Evolutionary conservation across 192 early-diverging fungal genomes (phyloP).

Genomic region (Linnemannia elongata): DNA sequence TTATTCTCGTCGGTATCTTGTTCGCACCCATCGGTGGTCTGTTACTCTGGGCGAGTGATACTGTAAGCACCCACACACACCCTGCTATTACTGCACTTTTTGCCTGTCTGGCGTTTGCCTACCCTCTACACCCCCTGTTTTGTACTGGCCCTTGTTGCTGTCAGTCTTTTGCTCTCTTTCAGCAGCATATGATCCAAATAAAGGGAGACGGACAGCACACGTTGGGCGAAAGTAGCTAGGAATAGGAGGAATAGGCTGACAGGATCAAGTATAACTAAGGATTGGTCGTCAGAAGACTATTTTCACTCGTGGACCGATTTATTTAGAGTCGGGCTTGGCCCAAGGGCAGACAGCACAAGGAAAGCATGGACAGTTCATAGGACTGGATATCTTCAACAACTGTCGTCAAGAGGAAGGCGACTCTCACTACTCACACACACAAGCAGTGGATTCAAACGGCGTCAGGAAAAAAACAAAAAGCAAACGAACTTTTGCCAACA

Average conservation of each 20-base stretch:
- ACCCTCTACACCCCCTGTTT: not conserved
- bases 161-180: not conserved
- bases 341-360: not conserved
- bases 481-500: not conserved
- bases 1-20: constrained; percentile 93
- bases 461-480: not conserved
- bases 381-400: not conserved
- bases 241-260: not conserved
- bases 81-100: not conserved
- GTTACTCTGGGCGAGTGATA: constrained; percentile 88
- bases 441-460: not conserved
- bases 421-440: not conserved
- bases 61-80: constrained; percentile 63
- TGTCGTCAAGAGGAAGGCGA: not conserved
- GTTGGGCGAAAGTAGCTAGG: not conserved
- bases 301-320: not conserved
- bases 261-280: not conserved
- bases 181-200: constrained; percentile 21
- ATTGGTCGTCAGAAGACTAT: constrained; percentile 16
- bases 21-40: constrained; percentile 97
- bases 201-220: not conserved
- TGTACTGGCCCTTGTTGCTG: not conserved
- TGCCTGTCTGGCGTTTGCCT: not conserved
- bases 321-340: not conserved
- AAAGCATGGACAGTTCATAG: not conserved